Evolutionary conservation across 345 rosid genomes (phyloP).

Genomic region (Arabidopsis suecica): DNA sequence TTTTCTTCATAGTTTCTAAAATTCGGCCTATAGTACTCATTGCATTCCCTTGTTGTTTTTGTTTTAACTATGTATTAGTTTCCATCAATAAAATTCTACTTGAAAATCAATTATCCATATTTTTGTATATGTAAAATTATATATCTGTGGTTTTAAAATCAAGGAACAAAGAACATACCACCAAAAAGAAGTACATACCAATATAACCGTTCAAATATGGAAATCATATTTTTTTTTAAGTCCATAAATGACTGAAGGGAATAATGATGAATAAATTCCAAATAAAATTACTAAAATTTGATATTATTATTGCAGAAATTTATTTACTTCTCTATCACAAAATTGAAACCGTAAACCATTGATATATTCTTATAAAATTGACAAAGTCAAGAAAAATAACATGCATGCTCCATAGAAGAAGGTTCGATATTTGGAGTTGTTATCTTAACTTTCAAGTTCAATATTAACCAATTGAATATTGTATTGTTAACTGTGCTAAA

Average conservation of each 20-base stretch:
- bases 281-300: background rate
- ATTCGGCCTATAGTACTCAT: background rate
- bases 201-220: background rate
- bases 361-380: background rate
- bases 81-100: slow-evolving; percentile 14
- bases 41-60: slow-evolving; percentile 4
- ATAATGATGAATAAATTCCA: background rate
- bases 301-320: background rate
- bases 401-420: background rate
- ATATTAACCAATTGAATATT: background rate
- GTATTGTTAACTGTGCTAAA: background rate
- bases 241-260: background rate
- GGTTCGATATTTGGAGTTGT: background rate
- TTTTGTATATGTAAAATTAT: background rate
- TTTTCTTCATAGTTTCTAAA: background rate
- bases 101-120: background rate
- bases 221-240: background rate
- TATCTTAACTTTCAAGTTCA: background rate
- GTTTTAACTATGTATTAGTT: slow-evolving; percentile 19
- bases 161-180: background rate
- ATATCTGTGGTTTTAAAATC: background rate
- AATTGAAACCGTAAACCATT: background rate
- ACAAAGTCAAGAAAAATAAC: background rate
- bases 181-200: background rate
- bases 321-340: background rate